Evolutionary conservation across 371 early-diverging fungal species (phyloP), one percentile per base, ranked within the genome.

Genomic region (Mucor saturninus): DNA sequence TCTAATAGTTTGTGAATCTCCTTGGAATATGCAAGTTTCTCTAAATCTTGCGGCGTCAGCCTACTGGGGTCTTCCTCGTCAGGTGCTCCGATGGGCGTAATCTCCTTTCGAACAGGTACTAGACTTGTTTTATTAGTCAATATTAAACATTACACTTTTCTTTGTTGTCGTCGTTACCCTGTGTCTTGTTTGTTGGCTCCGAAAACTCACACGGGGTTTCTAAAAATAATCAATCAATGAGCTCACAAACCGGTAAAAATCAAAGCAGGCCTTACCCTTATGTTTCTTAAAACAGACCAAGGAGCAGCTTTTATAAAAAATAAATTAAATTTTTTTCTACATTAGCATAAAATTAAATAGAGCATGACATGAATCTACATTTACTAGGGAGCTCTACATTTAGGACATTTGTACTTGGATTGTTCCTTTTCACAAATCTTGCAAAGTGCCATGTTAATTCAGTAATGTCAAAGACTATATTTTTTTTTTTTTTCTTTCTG

Each of bases 391-490:
- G 60, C 30, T 57, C 39, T 66, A 40, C 80, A 80, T 13, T 56
- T 69, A 10, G 80, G 80, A 39, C 80, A 80, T 55, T 76, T 76
- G 67, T 80, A 80, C 59, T 73, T 76, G 3, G 72, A 68, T 21
- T 68, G 56, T 45, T 62, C 61, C 4, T 68, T 59, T 40, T 63
- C 30, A 59, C 80, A 80, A 29, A 80, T 62, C 57, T 61, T 48
- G 53, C 79, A 79, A 30, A 64, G 10, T n/a, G 42, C 48, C 68
- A 73, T 68, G 55, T 61, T 21, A 13, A 43, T 43, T 40, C 26
- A 38, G 39, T 28, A 4, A 30, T 15, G 15, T 29, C 50, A 10
- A 46, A n/a, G 10, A 50, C n/a, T 9, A 48, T 28, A 46, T 28
- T 21, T 49, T 10, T 14, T n/a, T 42, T 42, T 14, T 10, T 1